phyloP scores from a whole-genome alignment of 306 rosid genomes.

The Amphicarpaea edgeworthii region DNA sequence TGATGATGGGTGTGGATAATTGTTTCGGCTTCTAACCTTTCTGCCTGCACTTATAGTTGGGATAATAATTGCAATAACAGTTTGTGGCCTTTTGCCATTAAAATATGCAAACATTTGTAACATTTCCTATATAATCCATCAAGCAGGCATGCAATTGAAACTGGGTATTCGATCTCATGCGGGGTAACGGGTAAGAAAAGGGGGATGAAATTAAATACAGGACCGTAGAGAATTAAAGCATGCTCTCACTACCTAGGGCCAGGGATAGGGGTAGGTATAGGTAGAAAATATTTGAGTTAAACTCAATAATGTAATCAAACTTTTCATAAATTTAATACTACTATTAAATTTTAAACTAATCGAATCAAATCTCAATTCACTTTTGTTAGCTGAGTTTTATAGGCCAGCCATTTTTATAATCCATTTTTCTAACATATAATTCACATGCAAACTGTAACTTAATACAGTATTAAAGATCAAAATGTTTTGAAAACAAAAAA shows the following conservation, averaged over 20 bases:
- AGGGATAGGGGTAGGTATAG: not conserved
- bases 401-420: not conserved
- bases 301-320: not conserved
- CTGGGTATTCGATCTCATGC: not conserved
- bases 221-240: not conserved
- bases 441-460: not conserved
- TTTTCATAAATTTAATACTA: not conserved
- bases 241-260: not conserved
- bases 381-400: not conserved
- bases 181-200: not conserved
- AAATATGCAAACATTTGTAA: slow-evolving; percentile 9
- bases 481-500: not conserved
- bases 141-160: not conserved
- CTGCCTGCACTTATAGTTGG: slow-evolving; percentile 40
- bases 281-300: no score
- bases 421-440: not conserved
- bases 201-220: not conserved
- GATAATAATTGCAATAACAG: slow-evolving; percentile 39
- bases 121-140: not conserved
- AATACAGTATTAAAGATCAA: not conserved
- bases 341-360: not conserved
- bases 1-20: slow-evolving; percentile 40
- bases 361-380: not conserved
- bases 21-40: slow-evolving; percentile 39
- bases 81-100: not conserved